Conservation (phyloP, 768 basidiomycete genomes). For the Cyclocybe cylindracea region DNA sequence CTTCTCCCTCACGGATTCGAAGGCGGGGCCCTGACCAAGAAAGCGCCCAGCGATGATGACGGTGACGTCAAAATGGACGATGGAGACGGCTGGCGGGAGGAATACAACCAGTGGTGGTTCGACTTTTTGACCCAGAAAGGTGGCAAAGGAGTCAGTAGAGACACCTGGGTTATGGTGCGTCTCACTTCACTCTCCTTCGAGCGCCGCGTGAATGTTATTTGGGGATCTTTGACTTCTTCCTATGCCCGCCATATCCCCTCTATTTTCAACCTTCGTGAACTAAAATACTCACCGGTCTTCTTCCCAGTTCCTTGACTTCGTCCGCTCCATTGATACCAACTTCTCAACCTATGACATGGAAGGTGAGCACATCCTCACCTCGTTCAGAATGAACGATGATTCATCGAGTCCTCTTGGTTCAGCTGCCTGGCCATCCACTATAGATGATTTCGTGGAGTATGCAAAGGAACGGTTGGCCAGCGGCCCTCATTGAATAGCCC, state of each 20-base stretch:
- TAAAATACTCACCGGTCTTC: neutral
- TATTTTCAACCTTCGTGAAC: no score
- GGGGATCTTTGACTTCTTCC: neutral
- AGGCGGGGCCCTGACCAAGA: constrained; percentile 62
- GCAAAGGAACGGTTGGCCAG: constrained; percentile 44
- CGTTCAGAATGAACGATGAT: constrained; percentile 1
- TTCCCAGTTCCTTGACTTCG: constrained; percentile 74
- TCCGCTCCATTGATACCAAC: constrained; percentile 70
- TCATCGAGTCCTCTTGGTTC: constrained; percentile 10
- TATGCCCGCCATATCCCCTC: no score
- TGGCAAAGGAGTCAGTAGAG: constrained; percentile 80
- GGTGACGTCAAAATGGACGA: constrained; percentile 51
- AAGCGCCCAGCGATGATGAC: constrained; percentile 32
- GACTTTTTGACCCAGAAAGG: constrained; percentile 70
- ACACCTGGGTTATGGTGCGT: constrained; percentile 86
- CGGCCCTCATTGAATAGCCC: neutral
- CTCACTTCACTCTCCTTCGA: neutral
- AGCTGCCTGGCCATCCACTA: constrained; percentile 88
- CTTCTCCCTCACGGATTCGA: constrained; percentile 71
- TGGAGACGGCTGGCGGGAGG: constrained; percentile 59
- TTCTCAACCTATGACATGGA: constrained; percentile 78
- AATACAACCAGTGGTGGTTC: constrained; percentile 74
- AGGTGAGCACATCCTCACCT: constrained; percentile 42
- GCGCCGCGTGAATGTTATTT: neutral
- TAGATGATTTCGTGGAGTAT: constrained; percentile 81